These are phyloP conservation scores for Boletus edulis DNA, from an alignment of 768 basidiomycete species.

Conservation along the genomic window DNA sequence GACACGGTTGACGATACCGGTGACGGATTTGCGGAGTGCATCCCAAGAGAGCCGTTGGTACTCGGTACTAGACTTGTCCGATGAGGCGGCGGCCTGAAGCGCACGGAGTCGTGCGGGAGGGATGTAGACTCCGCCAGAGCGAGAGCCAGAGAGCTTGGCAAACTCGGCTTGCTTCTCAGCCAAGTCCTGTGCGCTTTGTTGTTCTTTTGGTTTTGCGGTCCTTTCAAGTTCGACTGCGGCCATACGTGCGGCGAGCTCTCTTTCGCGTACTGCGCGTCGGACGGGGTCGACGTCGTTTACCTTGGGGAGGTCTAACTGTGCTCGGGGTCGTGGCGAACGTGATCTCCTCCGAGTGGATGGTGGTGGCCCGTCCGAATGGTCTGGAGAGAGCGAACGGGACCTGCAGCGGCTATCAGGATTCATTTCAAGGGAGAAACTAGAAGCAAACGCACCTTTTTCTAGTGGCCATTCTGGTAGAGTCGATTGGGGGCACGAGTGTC, in stretches of 20 bases:
- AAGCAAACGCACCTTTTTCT: conserved; percentile 38
- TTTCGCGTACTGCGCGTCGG: conserved; percentile 73
- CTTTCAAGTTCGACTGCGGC: conserved; percentile 69
- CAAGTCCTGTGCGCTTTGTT: conserved; percentile 40
- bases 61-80: conserved; percentile 82
- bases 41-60: conserved; percentile 98
- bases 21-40: conserved; percentile 93
- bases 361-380: conserved; percentile 33
- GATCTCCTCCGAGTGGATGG: conserved; percentile 44
- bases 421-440: neutral
- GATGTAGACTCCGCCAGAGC: conserved; percentile 94
- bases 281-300: conserved; percentile 76
- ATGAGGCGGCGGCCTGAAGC: conserved; percentile 77
- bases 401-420: conserved; percentile 26
- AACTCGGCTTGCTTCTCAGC: conserved; percentile 85
- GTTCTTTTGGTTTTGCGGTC: conserved; percentile 49
- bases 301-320: conserved; percentile 41
- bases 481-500: conserved; percentile 18
- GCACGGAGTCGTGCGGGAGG: conserved; percentile 92
- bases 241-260: conserved; percentile 69
- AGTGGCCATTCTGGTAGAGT: conserved; percentile 36
- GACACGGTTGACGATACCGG: conserved; percentile 99
- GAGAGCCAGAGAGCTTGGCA: conserved; percentile 75
- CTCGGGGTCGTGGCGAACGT: conserved; percentile 33
- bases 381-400: conserved; percentile 48